phyloP scores from a whole-genome alignment of 1,284 basidiomycete genomes.

The Hemileia vastatrix region DNA sequence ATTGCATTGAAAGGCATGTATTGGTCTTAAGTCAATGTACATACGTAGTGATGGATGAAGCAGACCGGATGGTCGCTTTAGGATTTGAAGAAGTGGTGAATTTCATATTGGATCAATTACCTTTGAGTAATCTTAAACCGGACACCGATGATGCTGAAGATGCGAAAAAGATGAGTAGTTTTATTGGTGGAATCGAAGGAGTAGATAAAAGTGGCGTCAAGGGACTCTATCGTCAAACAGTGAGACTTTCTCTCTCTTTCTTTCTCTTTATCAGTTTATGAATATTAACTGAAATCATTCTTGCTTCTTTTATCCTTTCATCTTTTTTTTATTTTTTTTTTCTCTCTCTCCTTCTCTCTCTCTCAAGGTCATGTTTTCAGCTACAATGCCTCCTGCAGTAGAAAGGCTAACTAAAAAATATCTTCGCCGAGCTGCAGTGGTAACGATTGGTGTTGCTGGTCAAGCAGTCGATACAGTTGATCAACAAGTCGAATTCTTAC shows the following conservation, averaged over 20 bases:
- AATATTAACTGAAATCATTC: background rate
- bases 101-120: conserved; percentile 88
- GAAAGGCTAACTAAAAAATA: conserved; percentile 91
- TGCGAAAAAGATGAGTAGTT: conserved; percentile 30
- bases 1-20: conserved; percentile 90
- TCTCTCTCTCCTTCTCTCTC: conserved; percentile 32
- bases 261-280: background rate
- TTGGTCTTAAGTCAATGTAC: conserved; percentile 91
- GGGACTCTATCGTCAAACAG: conserved; percentile 39
- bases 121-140: conserved; percentile 71
- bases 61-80: conserved; percentile 95
- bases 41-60: conserved; percentile 99
- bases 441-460: conserved; percentile 95
- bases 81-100: conserved; percentile 91
- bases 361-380: conserved; percentile 63
- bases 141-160: conserved; percentile 50
- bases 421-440: conserved; percentile 78
- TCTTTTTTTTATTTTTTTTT: background rate
- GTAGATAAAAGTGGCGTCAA: conserved; percentile 33
- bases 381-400: conserved; percentile 95
- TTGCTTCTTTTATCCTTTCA: background rate
- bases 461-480: conserved; percentile 97
- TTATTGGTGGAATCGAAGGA: conserved; percentile 30
- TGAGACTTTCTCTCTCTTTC: conserved; percentile 17
- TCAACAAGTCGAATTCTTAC: conserved; percentile 87